Base-by-base conservation (phyloP, 73 alveolate genomes). In the Diophrys appendiculata region DNA sequence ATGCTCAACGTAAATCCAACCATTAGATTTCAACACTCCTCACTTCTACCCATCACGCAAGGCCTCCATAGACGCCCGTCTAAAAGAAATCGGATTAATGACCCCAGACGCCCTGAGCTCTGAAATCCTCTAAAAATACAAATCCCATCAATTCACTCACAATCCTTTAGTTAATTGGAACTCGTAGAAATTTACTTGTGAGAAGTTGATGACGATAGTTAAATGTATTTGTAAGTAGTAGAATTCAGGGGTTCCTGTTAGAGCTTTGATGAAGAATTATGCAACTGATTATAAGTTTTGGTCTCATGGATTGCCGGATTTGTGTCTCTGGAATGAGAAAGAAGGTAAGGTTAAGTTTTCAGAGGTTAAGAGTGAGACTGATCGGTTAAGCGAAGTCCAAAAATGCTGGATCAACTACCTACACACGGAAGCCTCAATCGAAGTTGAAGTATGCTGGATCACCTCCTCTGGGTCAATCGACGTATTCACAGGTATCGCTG, bases 281-380 rank as follows among this genome's bases (percentile, higher is more conserved):
- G 75, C 86, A 64, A 84, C 70, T 53, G 98, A 95, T 68, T 94
- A 75, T 79, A 90, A 92, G 73, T 52, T 33, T 55, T 91, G 94
- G 86, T 86, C 76, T 71, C 94, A 89, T 76, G 99, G 99, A 25
- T 88, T 93, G 97, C 97, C 99, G 0, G 99, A 95, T 86, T 82
- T 95, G 60, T 80, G 93, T 27, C 85, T 95, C 25, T 92, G 96
- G 97, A 95, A 84, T 56, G 81, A 75, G 64, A 93, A 87, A 68
- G 74, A 80, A 18, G 86, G 83, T 54, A 64, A 93, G 18, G 92
- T 90, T 29, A 92, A 90, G 80, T 90, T 95, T 73, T 86, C 88
- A 0, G 99, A 95, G 81, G 97, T 95, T 31, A 95, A 95, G 88
- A 86, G 96, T 72, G 89, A 85, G 56, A 90, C 86, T 84, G 99